Evolutionary conservation across 139 green algal genomes (phyloP).

Genomic region (Gonium pectorale): DNA sequence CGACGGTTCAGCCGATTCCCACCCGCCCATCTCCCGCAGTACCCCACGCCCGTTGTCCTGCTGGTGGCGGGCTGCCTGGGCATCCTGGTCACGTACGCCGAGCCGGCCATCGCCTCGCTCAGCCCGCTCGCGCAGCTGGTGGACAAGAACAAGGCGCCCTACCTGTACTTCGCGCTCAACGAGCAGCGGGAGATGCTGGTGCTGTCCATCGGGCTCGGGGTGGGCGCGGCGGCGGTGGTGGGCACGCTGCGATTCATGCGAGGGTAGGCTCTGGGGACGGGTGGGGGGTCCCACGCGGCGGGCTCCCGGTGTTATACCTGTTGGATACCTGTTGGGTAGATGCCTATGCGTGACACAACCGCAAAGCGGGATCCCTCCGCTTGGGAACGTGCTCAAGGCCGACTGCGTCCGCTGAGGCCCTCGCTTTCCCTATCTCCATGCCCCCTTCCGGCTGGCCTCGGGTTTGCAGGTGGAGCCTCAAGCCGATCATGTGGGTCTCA

Average conservation of each 20-base stretch:
- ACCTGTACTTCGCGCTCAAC: slow-evolving; percentile 70
- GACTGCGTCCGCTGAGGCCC: too few species aligned
- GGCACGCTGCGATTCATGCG: slow-evolving; percentile 63
- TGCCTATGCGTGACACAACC: too few species aligned
- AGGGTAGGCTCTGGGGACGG: too few species aligned
- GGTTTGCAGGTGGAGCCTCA: slow-evolving; percentile 52
- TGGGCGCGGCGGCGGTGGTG: slow-evolving; percentile 60
- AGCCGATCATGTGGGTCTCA: slow-evolving; percentile 59
- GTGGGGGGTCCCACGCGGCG: too few species aligned
- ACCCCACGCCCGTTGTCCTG: slow-evolving; percentile 21
- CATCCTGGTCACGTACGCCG: slow-evolving; percentile 36
- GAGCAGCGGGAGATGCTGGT: slow-evolving; percentile 64
- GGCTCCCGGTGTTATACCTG: too few species aligned
- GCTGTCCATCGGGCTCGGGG: slow-evolving; percentile 57
- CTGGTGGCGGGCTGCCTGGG: slow-evolving; percentile 28
- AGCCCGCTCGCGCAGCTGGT: slow-evolving; percentile 34
- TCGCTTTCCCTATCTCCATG: too few species aligned
- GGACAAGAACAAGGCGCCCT: slow-evolving; percentile 45
- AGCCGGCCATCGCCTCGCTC: slow-evolving; percentile 26
- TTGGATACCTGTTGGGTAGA: too few species aligned
- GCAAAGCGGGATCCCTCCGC: too few species aligned
- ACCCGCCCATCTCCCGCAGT: slow-evolving; percentile 5
- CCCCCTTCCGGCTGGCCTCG: too few species aligned
- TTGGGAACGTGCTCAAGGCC: too few species aligned
- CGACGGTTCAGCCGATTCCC: too few species aligned